Evolutionary conservation across 202 grass and related monocot species (phyloP).

Genomic region (Schoenoplectus triqueter): DNA sequence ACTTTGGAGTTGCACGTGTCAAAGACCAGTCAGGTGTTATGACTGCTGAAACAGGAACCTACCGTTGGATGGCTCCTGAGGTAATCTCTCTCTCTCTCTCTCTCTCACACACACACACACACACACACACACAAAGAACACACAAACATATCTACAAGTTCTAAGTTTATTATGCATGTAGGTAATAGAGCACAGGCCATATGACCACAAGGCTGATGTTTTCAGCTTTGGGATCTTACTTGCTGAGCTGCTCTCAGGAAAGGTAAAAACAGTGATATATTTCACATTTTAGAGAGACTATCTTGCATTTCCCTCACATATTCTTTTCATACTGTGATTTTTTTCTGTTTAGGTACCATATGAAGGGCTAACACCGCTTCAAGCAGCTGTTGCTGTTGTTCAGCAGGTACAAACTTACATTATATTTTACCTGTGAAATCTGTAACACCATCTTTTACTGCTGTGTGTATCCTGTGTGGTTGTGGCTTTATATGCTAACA

Average conservation of each 20-base stretch:
- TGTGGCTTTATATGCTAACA: neutral
- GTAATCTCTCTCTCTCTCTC: conserved; percentile 28
- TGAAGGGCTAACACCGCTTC: conserved; percentile 81
- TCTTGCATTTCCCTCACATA: neutral
- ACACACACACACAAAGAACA: conserved; percentile 31
- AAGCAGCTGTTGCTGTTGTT: conserved; percentile 86
- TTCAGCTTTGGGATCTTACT: conserved; percentile 88
- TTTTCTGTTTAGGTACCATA: conserved; percentile 66
- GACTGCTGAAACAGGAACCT: conserved; percentile 96
- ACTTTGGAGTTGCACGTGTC: conserved; percentile 91
- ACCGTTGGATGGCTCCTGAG: conserved; percentile 94
- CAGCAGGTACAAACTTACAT: conserved; percentile 59
- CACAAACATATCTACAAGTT: conserved; percentile 25
- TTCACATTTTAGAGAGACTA: neutral
- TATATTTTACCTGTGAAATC: neutral
- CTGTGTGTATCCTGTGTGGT: neutral
- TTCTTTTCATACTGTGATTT: neutral
- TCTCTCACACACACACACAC: too few relatives aligned
- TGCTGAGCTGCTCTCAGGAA: conserved; percentile 64
- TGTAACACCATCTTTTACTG: neutral
- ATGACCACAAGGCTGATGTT: conserved; percentile 77
- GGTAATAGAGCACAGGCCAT: conserved; percentile 77
- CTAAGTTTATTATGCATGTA: conserved; percentile 31
- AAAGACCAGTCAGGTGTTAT: conserved; percentile 85
- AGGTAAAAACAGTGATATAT: conserved; percentile 45